Conservation (phyloP, 768 basidiomycete species). For the Rhodotorula sphaerocarpa region DNA sequence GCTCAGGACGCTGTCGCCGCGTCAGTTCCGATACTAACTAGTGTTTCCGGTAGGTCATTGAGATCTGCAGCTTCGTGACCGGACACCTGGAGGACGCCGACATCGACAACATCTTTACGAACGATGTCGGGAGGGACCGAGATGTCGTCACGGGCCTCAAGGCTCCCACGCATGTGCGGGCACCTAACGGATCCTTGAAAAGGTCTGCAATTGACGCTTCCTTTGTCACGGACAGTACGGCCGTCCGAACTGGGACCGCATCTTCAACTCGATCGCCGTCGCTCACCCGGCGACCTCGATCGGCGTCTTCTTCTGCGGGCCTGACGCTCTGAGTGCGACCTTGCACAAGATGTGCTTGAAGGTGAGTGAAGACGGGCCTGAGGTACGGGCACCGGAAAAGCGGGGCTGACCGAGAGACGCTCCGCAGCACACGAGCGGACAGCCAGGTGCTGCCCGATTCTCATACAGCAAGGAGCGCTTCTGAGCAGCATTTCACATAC, state of each 20-base stretch:
- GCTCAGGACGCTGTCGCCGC: neutral
- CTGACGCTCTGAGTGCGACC: slow-evolving; percentile 28
- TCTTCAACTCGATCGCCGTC: slow-evolving; percentile 57
- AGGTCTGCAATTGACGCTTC: slow-evolving; percentile 41
- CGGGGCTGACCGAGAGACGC: no score
- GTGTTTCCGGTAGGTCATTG: slow-evolving; percentile 41
- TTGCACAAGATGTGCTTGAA: slow-evolving; percentile 76
- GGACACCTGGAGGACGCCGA: slow-evolving; percentile 85
- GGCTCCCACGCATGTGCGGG: slow-evolving; percentile 83
- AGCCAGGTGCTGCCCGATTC: slow-evolving; percentile 62
- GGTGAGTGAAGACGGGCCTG: no score
- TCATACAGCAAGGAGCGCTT: slow-evolving; percentile 64
- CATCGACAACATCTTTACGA: slow-evolving; percentile 80
- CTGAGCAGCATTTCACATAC: neutral
- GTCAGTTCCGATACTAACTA: no score
- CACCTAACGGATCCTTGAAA: no score
- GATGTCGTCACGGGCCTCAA: slow-evolving; percentile 82
- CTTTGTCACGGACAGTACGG: slow-evolving; percentile 18
- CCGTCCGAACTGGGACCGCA: slow-evolving; percentile 38
- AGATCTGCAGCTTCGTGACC: slow-evolving; percentile 86
- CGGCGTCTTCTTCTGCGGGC: slow-evolving; percentile 67
- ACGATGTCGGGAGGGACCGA: slow-evolving; percentile 72
- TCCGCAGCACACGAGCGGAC: slow-evolving; percentile 58
- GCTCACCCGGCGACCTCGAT: slow-evolving; percentile 76
- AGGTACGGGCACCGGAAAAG: no score